These are phyloP conservation scores for Zasmidium citrigriseum DNA, from an alignment of 2,329 filamentous ascomycete species.

Conservation along the genomic window DNA sequence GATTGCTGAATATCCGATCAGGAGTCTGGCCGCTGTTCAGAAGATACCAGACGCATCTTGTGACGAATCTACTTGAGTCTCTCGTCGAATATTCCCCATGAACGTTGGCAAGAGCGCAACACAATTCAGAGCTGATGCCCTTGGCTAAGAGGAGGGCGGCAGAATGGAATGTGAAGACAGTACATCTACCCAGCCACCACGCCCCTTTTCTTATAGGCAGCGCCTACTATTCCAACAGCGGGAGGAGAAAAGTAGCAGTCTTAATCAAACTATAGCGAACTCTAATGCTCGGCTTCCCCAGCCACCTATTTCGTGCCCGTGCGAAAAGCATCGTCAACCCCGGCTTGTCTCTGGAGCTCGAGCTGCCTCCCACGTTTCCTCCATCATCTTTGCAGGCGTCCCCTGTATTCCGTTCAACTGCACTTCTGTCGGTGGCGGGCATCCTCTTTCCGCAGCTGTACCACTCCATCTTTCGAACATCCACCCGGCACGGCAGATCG, in stretches of 20 bases:
- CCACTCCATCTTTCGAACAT: not conserved
- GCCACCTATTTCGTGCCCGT: not conserved
- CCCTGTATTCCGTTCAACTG: not conserved
- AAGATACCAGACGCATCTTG: too few relatives aligned
- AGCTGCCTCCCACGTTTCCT: not conserved
- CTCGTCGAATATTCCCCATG: too few relatives aligned
- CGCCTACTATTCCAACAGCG: not conserved
- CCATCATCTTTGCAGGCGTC: not conserved
- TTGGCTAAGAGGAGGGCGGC: too few relatives aligned
- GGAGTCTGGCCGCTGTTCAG: too few relatives aligned
- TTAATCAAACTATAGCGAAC: not conserved
- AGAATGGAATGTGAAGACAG: too few relatives aligned
- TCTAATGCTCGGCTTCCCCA: not conserved
- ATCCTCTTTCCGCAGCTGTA: not conserved
- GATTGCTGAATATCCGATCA: too few relatives aligned
- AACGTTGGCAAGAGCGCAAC: too few relatives aligned
- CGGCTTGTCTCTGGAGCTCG: too few relatives aligned
- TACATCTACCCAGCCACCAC: not conserved
- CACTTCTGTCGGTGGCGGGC: not conserved
- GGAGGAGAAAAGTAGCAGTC: too few relatives aligned
- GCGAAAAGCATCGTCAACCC: not conserved
- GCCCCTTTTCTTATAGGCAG: not conserved
- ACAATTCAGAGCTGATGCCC: too few relatives aligned
- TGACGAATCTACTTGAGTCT: too few relatives aligned
- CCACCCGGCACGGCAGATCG: not conserved